Evolutionary conservation across 805 yeast species (phyloP), one percentile per base, ranked within the genome.

Genomic region (Candida golubevii): DNA sequence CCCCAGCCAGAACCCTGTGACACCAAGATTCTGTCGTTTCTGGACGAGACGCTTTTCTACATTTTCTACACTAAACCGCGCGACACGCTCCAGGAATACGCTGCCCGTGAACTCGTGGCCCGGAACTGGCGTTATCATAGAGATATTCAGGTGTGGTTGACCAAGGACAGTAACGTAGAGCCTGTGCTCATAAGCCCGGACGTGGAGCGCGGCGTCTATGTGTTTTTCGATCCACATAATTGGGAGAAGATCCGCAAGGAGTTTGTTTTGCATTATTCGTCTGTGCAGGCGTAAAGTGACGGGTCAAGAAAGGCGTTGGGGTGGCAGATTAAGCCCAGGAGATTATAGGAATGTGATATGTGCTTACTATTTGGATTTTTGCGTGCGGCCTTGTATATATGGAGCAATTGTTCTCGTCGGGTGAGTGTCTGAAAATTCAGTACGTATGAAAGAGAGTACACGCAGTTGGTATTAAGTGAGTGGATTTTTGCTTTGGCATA

Each of bases 91-190:
- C 99, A 93, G 65, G 99, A 93, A 62, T 78, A 89, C 45, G 95
- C 95, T 5, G 95, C 97, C 6, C 74, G 91, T 47, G 98, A 91
- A 63, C 76, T 93, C 54, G 88, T 88, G 56, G 82, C 82, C 50
- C 77, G 99, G 56, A 93, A 91, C 66, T 93, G 99, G 99, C 78
- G 98, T 54, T 93, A 87, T 60, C 99, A 93, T 67, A 91, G 89
- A 67, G 96, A 88, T 49, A 77, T 93, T 45, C 95, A 90, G 68
- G 89, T 93, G 41, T 93, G 99, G 99, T 70, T 93, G 47, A 93
- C 99, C 10, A 93, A 93, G 64, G 97, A 89, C 58, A 86, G 95
- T 27, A 79, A 80, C 56, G 82, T 82, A 49, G 98, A 91, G 63
- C 97, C 97, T 1, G 78, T 87, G 12, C 87, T 88, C 47, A 67